Conservation (phyloP, 164 flowering plant genomes). For the Vitis rotundifolia region DNA sequence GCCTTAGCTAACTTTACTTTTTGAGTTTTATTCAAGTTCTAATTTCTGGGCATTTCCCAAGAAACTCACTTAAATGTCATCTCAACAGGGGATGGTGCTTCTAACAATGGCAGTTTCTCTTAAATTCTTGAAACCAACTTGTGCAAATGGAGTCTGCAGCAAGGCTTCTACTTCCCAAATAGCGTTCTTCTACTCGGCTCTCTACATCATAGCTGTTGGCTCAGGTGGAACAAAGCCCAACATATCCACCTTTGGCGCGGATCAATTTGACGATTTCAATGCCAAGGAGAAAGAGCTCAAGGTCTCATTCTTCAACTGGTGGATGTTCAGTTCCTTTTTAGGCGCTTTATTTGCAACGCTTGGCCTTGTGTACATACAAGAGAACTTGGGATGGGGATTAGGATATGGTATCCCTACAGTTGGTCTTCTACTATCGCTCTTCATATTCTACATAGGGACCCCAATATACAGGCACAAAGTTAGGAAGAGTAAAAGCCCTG, state of each 20-base stretch:
- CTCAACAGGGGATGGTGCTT: conserved; percentile 75
- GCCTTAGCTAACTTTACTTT: no score
- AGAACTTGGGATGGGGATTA: conserved; percentile 83
- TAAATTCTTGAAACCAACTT: conserved; percentile 61
- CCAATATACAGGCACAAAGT: conserved; percentile 76
- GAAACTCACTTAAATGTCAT: not conserved
- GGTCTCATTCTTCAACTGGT: conserved; percentile 90
- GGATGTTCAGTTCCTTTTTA: conserved; percentile 82
- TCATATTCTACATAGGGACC: conserved; percentile 74
- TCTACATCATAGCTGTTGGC: conserved; percentile 79
- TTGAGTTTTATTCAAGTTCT: no score
- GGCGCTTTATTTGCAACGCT: conserved; percentile 72
- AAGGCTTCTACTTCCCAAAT: conserved; percentile 63
- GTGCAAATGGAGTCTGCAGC: conserved; percentile 72
- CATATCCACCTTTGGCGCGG: conserved; percentile 91
- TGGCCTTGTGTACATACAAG: conserved; percentile 83
- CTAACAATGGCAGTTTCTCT: conserved; percentile 79
- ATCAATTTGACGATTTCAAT: conserved; percentile 78
- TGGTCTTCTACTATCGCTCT: conserved; percentile 63
- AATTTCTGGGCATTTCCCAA: no score
- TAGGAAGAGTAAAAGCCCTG: conserved; percentile 53
- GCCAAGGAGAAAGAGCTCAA: conserved; percentile 69
- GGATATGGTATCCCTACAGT: conserved; percentile 85
- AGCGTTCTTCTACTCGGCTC: conserved; percentile 70
- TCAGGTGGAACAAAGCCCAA: conserved; percentile 93